Evolutionary conservation across 805 yeast species (phyloP), one percentile per base, ranked within the genome.

Genomic region (Candida odintsovae): DNA sequence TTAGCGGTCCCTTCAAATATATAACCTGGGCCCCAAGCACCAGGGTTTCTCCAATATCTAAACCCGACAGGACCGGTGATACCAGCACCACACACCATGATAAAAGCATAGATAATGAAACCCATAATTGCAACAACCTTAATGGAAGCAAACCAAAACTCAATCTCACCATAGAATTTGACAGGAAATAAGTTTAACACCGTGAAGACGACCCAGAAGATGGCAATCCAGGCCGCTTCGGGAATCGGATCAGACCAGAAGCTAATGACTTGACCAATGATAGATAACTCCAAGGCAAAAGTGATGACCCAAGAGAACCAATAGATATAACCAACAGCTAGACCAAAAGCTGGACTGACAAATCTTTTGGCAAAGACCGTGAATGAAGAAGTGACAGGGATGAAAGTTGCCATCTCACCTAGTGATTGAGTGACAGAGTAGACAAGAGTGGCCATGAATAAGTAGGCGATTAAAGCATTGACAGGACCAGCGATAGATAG

Each of bases 301-400:
- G 48, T 45, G 21, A 45, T 45, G 38, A 37, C 48, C 48, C 48
- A 45, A 11, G 44, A 45, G 44, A 45, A 45, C 48, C 48, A 45
- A 26, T 45, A 45, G 41, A 45, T 41, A 38, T 45, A 45, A 28
- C 48, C 48, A 22, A 40, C 41, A 23, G 48, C 41, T 12, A 41
- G 5, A 41, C 48, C 48, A 10, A 45, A 33, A 3, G 48, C 48
- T 9, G 48, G 48, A 18, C 41, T 36, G 25, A 45, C 28, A 18
- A 45, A 45, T 25, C 48, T 35, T 36, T 40, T 39, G 1, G 48
- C 37, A 33, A 45, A 45, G 35, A 45, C 48, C 15, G 48, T 45
- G 41, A 45, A 45, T 5, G 48, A 45, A 12, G 48, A 45, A 7
- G 48, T 45, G 23, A 45, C 48, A 9, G 48, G 48, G n/a, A 45